Evolutionary conservation across 2,329 filamentous ascomycete species (phyloP).

Genomic region (Hymenoscyphus albidus): DNA sequence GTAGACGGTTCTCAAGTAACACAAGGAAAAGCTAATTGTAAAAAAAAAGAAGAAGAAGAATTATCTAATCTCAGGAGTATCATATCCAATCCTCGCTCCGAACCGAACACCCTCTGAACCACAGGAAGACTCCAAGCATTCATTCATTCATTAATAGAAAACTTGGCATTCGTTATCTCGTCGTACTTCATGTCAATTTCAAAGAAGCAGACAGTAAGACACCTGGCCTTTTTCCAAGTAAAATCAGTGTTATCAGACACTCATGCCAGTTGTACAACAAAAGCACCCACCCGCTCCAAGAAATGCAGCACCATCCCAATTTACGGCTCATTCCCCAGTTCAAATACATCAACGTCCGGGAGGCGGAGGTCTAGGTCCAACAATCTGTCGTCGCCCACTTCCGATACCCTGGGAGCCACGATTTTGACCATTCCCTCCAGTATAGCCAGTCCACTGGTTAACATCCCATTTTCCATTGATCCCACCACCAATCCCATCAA

Average conservation of each 20-base stretch:
- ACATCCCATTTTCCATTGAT: constrained; percentile 65
- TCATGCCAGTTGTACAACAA: background rate
- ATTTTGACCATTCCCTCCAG: constrained; percentile 73
- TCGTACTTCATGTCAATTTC: background rate
- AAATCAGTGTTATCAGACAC: background rate
- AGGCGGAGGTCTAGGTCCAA: constrained; percentile 65
- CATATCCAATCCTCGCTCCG: background rate
- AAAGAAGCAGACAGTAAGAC: background rate
- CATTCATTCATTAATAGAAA: background rate
- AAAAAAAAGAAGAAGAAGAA: background rate
- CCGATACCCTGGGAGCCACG: constrained; percentile 62
- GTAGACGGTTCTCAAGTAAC: background rate
- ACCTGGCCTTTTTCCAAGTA: background rate
- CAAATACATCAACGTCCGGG: constrained; percentile 1
- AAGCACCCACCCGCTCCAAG: constrained; percentile 2
- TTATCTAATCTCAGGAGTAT: background rate
- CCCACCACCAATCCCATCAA: constrained; percentile 64
- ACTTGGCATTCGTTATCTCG: background rate
- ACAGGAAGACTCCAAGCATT: background rate
- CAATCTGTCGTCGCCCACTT: constrained; percentile 69
- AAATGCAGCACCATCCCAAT: background rate
- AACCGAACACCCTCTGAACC: background rate
- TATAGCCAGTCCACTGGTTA: constrained; percentile 58
- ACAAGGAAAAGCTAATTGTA: background rate
- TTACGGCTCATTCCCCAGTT: background rate